Conservation (phyloP, 129 eudicot species). For the Artemisia argyi region DNA sequence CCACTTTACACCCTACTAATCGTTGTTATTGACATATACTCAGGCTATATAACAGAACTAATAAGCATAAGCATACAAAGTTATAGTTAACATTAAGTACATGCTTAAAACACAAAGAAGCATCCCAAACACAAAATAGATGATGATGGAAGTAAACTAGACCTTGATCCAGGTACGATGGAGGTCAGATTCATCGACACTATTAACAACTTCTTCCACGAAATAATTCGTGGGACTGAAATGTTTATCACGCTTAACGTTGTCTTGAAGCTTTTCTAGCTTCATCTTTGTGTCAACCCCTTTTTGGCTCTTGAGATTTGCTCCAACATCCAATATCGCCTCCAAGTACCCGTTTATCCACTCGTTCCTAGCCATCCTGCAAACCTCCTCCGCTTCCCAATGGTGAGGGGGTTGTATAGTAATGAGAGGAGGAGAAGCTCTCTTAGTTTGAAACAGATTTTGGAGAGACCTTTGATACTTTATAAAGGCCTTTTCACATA, state of each 20-base stretch:
- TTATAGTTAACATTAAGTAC: not conserved
- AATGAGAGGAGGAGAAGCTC: conserved; percentile 7
- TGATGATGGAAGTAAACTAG: conserved; percentile 8
- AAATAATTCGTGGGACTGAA: conserved; percentile 78
- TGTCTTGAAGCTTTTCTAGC: conserved; percentile 45
- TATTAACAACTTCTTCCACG: conserved; percentile 75
- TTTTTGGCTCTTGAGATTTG: conserved; percentile 36
- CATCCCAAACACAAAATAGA: conserved; percentile 10
- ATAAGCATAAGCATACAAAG: not conserved
- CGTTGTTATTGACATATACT: not conserved
- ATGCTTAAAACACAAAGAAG: conserved; percentile 2
- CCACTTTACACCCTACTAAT: not conserved
- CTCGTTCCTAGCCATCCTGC: conserved; percentile 53
- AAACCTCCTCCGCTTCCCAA: conserved; percentile 7
- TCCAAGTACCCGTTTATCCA: conserved; percentile 80
- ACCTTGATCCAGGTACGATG: conserved; percentile 89
- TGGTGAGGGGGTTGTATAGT: conserved; percentile 17
- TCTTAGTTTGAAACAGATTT: conserved; percentile 36
- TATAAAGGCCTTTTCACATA: conserved; percentile 35
- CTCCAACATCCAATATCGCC: conserved; percentile 67
- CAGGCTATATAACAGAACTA: not conserved
- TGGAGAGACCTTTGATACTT: conserved; percentile 28
- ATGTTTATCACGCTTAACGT: conserved; percentile 44
- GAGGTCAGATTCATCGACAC: conserved; percentile 79
- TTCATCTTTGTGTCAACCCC: conserved; percentile 50